Percentiles rank a stretch among this genome's conserved stretches.
These are phyloP conservation scores for Fusarium poae DNA, from an alignment of 2,329 filamentous ascomycete species.

Conservation along the genomic window DNA sequence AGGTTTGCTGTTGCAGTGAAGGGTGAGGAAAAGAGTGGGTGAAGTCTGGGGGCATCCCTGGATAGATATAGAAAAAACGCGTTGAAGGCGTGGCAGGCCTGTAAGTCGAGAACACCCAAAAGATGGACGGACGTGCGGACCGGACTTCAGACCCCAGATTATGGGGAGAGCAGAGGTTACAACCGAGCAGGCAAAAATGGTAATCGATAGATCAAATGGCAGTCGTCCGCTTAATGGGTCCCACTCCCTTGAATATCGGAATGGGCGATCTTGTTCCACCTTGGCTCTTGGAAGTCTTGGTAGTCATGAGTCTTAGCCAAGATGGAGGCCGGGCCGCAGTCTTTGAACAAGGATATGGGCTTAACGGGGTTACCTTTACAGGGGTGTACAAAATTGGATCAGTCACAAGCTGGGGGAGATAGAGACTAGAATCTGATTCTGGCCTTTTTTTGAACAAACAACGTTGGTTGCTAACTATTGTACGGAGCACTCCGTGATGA, in stretches of 20 bases:
- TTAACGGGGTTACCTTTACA: not conserved
- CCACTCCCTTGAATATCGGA: constrained; percentile 22
- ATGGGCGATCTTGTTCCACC: constrained; percentile 32
- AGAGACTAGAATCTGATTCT: constrained; percentile 4
- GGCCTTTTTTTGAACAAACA: constrained; percentile 3
- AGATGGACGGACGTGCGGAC: constrained; percentile 28
- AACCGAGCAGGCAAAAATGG: constrained; percentile 25
- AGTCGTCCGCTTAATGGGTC: constrained; percentile 3
- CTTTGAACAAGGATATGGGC: not conserved
- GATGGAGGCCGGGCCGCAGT: constrained; percentile 21
- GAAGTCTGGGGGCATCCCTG: constrained; percentile 4
- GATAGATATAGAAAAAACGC: constrained; percentile 28
- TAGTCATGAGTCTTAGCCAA: constrained; percentile 24
- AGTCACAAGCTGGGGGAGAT: constrained; percentile 28
- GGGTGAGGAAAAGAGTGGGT: not conserved
- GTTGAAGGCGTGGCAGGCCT: constrained; percentile 13
- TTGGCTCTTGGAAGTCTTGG: constrained; percentile 38
- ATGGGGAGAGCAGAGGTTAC: constrained; percentile 3
- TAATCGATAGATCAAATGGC: constrained; percentile 12
- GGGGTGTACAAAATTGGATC: not conserved
- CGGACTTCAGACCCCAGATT: constrained; percentile 31
- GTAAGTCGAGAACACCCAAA: constrained; percentile 6
- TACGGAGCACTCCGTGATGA: constrained; percentile 18
- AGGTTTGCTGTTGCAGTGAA: constrained; percentile 8
- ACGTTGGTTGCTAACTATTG: constrained; percentile 4